Percentiles rank a stretch among this genome's conserved stretches.
phyloP scores from a whole-genome alignment of 495 filamentous ascomycete species.

The Tirmania nivea region DNA sequence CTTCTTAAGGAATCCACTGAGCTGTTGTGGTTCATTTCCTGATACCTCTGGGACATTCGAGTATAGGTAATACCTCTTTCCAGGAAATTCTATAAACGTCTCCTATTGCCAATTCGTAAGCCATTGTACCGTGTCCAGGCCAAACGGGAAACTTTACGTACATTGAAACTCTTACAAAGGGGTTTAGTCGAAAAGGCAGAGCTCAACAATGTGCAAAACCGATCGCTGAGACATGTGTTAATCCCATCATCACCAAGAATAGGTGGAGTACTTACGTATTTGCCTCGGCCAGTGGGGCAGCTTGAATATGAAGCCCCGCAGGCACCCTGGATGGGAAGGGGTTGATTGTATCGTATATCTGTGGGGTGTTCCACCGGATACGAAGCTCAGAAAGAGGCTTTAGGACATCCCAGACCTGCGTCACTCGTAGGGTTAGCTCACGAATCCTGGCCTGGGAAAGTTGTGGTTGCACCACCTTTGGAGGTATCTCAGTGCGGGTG shows the following conservation, averaged over 20 bases:
- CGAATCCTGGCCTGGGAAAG: background rate
- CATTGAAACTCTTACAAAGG: no score
- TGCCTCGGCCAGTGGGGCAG: background rate
- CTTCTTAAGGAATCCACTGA: background rate
- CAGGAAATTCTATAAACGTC: background rate
- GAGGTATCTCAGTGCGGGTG: background rate
- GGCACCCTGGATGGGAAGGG: background rate
- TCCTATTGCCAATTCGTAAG: background rate
- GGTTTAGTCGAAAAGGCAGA: background rate
- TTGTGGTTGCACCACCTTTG: background rate
- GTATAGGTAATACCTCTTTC: background rate
- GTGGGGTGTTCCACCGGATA: background rate
- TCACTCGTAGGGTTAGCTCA: background rate
- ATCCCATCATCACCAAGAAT: background rate
- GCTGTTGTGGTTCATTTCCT: background rate
- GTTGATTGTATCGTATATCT: background rate
- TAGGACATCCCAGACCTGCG: background rate
- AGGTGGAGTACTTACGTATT: background rate
- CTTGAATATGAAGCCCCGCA: background rate
- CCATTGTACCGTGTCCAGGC: no score
- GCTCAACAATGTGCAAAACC: background rate
- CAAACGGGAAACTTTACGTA: no score
- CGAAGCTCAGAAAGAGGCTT: background rate
- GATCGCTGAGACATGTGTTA: background rate
- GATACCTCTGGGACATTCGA: background rate